Conservation (phyloP, 305 asterid species). For the Solanum hybrid region DNA sequence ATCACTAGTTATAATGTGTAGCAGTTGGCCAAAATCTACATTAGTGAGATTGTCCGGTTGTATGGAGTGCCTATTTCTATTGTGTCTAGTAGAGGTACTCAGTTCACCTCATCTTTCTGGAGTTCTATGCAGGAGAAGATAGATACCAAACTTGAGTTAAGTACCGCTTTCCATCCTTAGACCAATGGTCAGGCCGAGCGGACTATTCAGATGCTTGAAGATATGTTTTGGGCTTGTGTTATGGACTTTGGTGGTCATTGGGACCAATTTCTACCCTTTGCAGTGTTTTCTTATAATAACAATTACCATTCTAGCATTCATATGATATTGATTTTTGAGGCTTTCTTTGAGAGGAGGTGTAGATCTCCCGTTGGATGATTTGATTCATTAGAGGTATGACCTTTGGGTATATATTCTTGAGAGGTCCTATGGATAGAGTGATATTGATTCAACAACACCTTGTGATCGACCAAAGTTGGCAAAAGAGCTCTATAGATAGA, state of each 20-base stretch:
- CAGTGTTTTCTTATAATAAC: not conserved
- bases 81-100: not conserved
- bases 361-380: not conserved
- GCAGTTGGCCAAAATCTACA: not conserved
- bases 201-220: not conserved
- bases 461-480: not conserved
- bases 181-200: not conserved
- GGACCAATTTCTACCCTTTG: not conserved
- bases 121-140: not conserved
- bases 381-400: not conserved
- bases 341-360: not conserved
- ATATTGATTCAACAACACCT: not conserved
- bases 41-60: not conserved
- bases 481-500: not conserved
- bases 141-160: not conserved
- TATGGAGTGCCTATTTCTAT: not conserved
- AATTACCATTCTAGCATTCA: not conserved
- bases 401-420: not conserved
- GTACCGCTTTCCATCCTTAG: not conserved
- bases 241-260: not conserved
- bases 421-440: not conserved
- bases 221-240: not conserved
- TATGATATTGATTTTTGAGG: not conserved
- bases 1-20: not conserved
- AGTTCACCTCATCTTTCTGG: not conserved